Percentiles rank a stretch among this genome's conserved stretches.
Conservation (phyloP, 345 rosid species). For the Erucastrum elatum region DNA sequence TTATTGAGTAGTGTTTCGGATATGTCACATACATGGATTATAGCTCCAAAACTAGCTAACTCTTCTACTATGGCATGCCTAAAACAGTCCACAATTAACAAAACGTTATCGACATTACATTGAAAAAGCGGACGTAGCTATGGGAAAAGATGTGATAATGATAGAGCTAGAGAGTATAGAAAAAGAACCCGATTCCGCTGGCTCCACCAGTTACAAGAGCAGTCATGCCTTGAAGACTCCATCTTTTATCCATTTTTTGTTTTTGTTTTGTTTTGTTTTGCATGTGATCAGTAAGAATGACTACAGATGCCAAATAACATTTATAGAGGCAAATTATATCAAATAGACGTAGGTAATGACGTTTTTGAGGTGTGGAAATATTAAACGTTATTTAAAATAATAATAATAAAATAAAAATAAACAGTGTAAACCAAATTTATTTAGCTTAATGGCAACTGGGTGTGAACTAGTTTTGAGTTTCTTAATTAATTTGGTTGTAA, state of each 20-base stretch:
- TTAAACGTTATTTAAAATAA: neutral
- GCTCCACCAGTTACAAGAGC: conserved; percentile 30
- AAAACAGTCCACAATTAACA: neutral
- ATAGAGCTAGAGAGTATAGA: no score
- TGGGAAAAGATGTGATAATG: neutral
- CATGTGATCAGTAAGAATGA: neutral
- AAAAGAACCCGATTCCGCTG: neutral
- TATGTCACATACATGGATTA: conserved; percentile 15
- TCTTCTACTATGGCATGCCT: conserved; percentile 35
- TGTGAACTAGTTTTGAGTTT: no score
- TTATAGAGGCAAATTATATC: neutral
- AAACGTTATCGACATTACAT: neutral
- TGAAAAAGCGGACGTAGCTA: neutral
- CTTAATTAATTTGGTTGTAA: neutral
- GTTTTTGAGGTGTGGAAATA: neutral
- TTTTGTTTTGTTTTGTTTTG: neutral
- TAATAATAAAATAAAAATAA: no score
- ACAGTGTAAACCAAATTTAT: neutral
- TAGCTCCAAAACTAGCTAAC: conserved; percentile 24
- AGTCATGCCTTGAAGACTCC: conserved; percentile 33
- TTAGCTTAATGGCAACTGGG: no score
- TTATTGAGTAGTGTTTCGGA: neutral
- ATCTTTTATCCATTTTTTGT: conserved; percentile 18
- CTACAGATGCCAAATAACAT: neutral
- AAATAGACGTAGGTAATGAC: neutral